Base-by-base conservation (phyloP, 2,329 filamentous ascomycete genomes). In the Lasiodiplodia citricola region DNA sequence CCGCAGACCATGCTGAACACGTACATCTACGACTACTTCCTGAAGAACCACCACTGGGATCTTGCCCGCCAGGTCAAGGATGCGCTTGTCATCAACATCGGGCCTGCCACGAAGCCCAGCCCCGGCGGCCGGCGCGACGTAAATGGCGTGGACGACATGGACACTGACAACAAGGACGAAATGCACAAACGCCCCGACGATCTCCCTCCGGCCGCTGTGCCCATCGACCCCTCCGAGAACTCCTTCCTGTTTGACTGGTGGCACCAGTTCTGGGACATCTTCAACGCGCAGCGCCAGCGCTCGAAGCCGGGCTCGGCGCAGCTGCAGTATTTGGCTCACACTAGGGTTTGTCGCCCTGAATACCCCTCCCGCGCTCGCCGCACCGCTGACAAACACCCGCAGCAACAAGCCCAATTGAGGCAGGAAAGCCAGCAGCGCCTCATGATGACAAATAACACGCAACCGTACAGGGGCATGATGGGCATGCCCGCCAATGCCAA, bases 221-320 rank as follows among this genome's bases (percentile, higher is more conserved):
- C 90, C 14, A 86, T 72, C 47, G 72, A 85, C 60, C 85, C 85
- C 70, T 87, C 87, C 67, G 91, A 91, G 75, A 92, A 88, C 71
- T 93, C 92, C 31, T 98, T 99, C 76, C 85, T 99, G n/a, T 91
- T 93, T 74, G 96, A 98, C 76, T 99, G 96, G 96, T 99, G 96
- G 84, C 93, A 91, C 76, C 87, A 97, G 65, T 99, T 99, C 80
- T 98, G 94, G 94, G 96, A 99, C 76, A 93, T 98, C 74, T 96
- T 92, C 81, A 90, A 90, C 76, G 93, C 93, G 68, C 92, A 95
- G 77, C 91, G 93, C 76, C 37, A 70, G 64, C 89, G 68, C 70
- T 73, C 58, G 77, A 79, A 70, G 70, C 67, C 57, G 70, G 79
- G 77, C 76, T 56, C 88, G 87, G 67, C 86, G 86, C 68, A 90